Base-by-base conservation (phyloP, 208 protist species). In the Acanthamoeba lenticulata region DNA sequence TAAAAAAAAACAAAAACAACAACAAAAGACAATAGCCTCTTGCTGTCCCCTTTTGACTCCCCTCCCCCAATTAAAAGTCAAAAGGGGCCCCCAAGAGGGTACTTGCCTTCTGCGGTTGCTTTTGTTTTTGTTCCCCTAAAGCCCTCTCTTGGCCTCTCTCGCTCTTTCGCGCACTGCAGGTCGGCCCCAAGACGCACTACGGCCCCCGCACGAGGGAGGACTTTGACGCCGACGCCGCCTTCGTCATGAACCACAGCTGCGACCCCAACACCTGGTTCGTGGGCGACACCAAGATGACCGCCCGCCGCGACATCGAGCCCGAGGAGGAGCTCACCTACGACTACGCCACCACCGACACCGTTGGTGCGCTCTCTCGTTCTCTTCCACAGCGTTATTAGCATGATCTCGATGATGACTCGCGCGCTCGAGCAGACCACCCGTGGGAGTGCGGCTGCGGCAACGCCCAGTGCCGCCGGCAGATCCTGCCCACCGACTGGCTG, bases 221-320 rank as follows among this genome's bases (percentile, higher is more conserved):
- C 60, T 92, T 92, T 49, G 86, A 92, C 27, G 86, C 86, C 65
- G 86, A 92, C 36, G 86, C 86, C n/a, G 49, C 60, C 15, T 92
- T 92, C 65, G 86, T 92, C 34, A 92, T 92, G 86, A 92, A 92
- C 45, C 86, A 92, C 86, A 92, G 86, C 90, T 94, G 90, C 49
- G 90, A 94, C 40, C 90, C 90, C 90, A 94, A 79, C 90, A 67
- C 49, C 65, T 94, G 90, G 90, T 94, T 94, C 72, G 47, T 94
- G 9, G 90, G 69, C 11, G 90, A 94, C 45, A 85, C 60, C 55
- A 94, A 79, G 67, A 94, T 94, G 90, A 67, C 38, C 32, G 90
- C 90, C 24, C 60, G 67, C 44, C 40, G 72, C n/a, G 90, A 94
- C 29, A 94, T 94, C 36, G 67, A 94, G 49, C 67, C 90, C 34